phyloP scores from a whole-genome alignment of 2,329 filamentous ascomycete genomes.

The Cladobotryum mycophilum region DNA sequence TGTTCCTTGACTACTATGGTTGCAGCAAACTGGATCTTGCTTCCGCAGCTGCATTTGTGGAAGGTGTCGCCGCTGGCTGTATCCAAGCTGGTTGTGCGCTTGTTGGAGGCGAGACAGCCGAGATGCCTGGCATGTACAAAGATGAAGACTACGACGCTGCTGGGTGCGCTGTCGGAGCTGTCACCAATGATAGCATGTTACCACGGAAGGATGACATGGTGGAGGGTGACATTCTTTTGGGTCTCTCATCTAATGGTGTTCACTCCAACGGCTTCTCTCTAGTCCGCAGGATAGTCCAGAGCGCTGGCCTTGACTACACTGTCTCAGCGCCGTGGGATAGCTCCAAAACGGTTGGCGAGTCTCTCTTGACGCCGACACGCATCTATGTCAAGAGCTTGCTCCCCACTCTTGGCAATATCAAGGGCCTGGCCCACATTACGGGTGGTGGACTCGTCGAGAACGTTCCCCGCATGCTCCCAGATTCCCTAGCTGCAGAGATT shows the following conservation, averaged over 20 bases:
- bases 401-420: slow-evolving; percentile 61
- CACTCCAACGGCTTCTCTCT: slow-evolving; percentile 98
- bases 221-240: slow-evolving; percentile 77
- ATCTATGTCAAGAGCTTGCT: slow-evolving; percentile 89
- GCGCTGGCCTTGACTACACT: slow-evolving; percentile 63
- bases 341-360: slow-evolving; percentile 59
- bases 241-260: slow-evolving; percentile 75
- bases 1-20: slow-evolving; percentile 97
- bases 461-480: slow-evolving; percentile 85
- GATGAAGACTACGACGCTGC: slow-evolving; percentile 89
- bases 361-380: slow-evolving; percentile 79
- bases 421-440: slow-evolving; percentile 95
- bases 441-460: slow-evolving; percentile 92
- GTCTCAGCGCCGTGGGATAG: slow-evolving; percentile 71
- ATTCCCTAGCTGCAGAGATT: slow-evolving; percentile 70
- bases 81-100: slow-evolving; percentile 78
- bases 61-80: slow-evolving; percentile 85
- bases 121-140: slow-evolving; percentile 95
- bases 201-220: slow-evolving; percentile 72
- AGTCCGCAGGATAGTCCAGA: slow-evolving; percentile 81
- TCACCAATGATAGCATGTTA: slow-evolving; percentile 62
- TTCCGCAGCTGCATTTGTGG: slow-evolving; percentile 77
- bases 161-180: slow-evolving; percentile 81
- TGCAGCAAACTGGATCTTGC: slow-evolving; percentile 80
- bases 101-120: slow-evolving; percentile 94